Percentiles rank a stretch among this genome's conserved stretches.
Evolutionary conservation across 1,139 yeast species (phyloP).

Genomic region (Protomyces macrosporus): DNA sequence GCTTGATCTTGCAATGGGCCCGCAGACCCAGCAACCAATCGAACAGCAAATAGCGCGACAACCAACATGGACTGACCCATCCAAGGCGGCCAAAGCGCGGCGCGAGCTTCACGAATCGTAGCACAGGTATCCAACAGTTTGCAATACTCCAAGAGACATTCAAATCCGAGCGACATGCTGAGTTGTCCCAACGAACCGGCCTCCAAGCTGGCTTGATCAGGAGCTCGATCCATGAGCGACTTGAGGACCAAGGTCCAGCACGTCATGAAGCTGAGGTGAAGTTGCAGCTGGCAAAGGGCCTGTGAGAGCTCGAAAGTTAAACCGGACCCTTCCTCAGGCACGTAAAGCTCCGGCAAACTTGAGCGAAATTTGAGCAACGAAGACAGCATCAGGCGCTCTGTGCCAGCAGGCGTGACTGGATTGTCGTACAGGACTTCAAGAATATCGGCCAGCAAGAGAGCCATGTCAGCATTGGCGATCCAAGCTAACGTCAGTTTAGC

Average conservation of each 20-base stretch:
- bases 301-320: neutral
- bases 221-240: neutral
- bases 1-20: neutral
- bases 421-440: neutral
- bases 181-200: neutral
- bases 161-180: neutral
- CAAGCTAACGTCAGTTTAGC: neutral
- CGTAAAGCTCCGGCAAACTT: neutral
- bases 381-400: neutral
- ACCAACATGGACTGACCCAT: neutral
- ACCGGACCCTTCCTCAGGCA: neutral
- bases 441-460: neutral
- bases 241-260: neutral
- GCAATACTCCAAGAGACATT: neutral
- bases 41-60: neutral
- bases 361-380: neutral
- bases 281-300: neutral
- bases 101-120: neutral
- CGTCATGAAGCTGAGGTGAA: neutral
- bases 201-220: neutral
- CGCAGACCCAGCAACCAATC: neutral
- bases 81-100: neutral
- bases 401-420: neutral
- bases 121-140: neutral
- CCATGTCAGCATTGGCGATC: neutral